Evolutionary conservation across 1,284 basidiomycete species (phyloP), one percentile per base, ranked within the genome.

Genomic region (Papiliotrema terrestris): DNA sequence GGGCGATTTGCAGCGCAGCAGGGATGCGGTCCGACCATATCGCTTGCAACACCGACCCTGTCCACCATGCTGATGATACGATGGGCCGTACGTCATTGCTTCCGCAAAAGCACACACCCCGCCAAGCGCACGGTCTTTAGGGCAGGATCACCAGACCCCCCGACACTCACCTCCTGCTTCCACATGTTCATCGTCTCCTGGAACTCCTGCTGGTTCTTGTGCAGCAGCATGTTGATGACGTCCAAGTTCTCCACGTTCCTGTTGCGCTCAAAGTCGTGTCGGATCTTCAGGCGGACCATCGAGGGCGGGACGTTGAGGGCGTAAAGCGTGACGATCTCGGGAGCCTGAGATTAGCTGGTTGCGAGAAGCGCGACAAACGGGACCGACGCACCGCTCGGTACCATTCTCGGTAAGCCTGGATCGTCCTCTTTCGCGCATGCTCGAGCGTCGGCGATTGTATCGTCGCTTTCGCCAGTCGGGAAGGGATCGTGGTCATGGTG

Each of bases 101-200:
- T n/a, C n/a, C n/a, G n/a, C n/a, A n/a, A n/a, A n/a, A n/a, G n/a
- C n/a, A n/a, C n/a, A n/a, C n/a, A n/a, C n/a, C n/a, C n/a, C n/a
- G n/a, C n/a, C n/a, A n/a, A n/a, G n/a, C n/a, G n/a, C n/a, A n/a
- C n/a, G n/a, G n/a, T n/a, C n/a, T n/a, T n/a, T n/a, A n/a, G 29
- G 6, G 29, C 29, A 32, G 29, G 11, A 11, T 32, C 6, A 32
- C 5, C 29, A 5, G 6, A 11, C 6, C 29, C 29, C 29, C 5
- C 11, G 11, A 5, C 29, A 68, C 76, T 62, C 65, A 78, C 77
- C 63, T 79, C 74, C 80, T 90, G 88, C 75, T 94, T 94, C 93
- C 93, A 97, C 65, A 83, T 83, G 73, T 97, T 97, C 82, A 96
- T 83, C 46, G 88, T 88, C 81, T 94, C 96, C 80, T 98, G 96